Base-by-base conservation (phyloP, 768 basidiomycete species). In the Hypholoma fasciculare region DNA sequence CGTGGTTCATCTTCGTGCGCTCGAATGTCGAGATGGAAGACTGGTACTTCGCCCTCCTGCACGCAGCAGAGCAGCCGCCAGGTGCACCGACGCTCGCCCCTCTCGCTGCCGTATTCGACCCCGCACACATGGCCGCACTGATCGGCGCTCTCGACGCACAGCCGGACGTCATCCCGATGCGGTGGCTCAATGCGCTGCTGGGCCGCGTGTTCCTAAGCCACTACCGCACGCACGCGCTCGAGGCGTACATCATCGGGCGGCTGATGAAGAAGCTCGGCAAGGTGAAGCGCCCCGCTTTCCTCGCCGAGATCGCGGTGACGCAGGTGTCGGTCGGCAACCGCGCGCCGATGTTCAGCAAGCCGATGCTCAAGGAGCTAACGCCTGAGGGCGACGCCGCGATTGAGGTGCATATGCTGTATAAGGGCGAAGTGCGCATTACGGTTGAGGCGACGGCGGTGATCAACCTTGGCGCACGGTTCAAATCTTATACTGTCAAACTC, bases 361-460 rank as follows among this genome's bases (percentile, higher is more conserved):
- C 97, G 3, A 98, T 98, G 96, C 79, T 99, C 55, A 98, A 98
- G 75, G 94, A 98, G 66, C 85, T 98, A 54, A 96, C 94, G 1
- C 87, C 89, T 63, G 94, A 97, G 56, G 97, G 97, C 16, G 92
- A 96, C 62, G 94, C 94, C 0, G 82, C 92, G 4, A 77, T 98
- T 67, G 96, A 98, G 67, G 84, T 96, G 6, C 88, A 90, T 61
- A 72, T 96, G 23, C 80, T 78, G 12, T 96, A 91, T 78, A 89
- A 90, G 69, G 94, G 95, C 48, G 93, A 94, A 67, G 76, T 98
- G 23, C 83, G 94, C 14, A 89, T 97, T 56, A 97, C 92, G 5
- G 83, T 97, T 26, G 90, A 93, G 68, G 92, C 96, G 1, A 91
- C 89, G 0, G 95, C 91, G 1, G 90, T 89, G 17, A 92, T 98